Evolutionary conservation across 2,329 filamentous ascomycete species (phyloP).

Genomic region (Diaporthe longicolla): DNA sequence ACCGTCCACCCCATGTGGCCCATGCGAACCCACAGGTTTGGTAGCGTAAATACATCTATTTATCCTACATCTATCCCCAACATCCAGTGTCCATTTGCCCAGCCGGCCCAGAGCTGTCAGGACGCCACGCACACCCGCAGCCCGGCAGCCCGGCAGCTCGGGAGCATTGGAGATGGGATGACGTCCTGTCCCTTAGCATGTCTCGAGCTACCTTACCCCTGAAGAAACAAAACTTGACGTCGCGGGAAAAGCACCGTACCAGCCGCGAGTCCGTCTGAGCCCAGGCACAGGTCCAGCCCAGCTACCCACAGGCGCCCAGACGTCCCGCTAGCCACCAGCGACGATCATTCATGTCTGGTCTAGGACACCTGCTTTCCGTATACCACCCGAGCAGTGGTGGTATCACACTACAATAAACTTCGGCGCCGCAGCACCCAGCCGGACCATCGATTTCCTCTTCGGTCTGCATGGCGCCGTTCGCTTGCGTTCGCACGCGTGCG

Average conservation of each 20-base stretch:
- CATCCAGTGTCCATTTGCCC: background rate
- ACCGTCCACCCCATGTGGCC: background rate
- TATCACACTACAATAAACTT: background rate
- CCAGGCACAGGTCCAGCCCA: background rate
- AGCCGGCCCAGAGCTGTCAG: constrained; percentile 21
- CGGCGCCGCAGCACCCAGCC: background rate
- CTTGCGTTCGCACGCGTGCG: background rate
- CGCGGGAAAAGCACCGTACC: background rate
- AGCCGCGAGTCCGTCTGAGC: background rate
- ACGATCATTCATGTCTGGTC: constrained; percentile 1
- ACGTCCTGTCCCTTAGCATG: constrained; percentile 25
- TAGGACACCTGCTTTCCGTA: background rate
- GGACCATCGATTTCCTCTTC: background rate
- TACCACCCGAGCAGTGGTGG: no score
- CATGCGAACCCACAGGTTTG: background rate
- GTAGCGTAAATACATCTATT: background rate
- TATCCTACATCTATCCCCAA: background rate
- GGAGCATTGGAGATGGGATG: constrained; percentile 22
- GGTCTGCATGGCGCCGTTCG: background rate
- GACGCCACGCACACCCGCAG: constrained; percentile 14
- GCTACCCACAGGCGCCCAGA: constrained; percentile 6
- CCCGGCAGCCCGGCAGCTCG: constrained; percentile 16
- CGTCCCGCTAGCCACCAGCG: background rate
- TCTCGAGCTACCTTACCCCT: constrained; percentile 4
- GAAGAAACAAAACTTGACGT: background rate